Evolutionary conservation across 2,329 filamentous ascomycete genomes (phyloP).

Genomic region (Pseudonectria foliicola): DNA sequence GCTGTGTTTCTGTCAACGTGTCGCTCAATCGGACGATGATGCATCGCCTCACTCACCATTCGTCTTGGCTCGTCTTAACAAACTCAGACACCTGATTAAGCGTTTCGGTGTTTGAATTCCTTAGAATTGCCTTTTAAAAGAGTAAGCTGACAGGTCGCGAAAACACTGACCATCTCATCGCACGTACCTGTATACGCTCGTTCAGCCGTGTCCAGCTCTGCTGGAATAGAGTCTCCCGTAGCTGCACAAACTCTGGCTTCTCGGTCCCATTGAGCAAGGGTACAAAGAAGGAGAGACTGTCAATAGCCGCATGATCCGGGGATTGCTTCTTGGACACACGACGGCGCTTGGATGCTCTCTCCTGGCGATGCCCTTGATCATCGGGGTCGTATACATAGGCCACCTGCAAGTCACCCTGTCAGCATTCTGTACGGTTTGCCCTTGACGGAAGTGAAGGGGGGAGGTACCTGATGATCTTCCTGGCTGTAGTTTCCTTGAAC

Average conservation of each 20-base stretch:
- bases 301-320: constrained; percentile 5
- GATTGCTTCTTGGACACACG: constrained; percentile 40
- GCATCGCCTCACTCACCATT: constrained; percentile 20
- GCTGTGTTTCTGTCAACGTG: constrained; percentile 18
- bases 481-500: constrained; percentile 25
- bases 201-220: constrained; percentile 60
- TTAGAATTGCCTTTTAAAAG: constrained; percentile 43
- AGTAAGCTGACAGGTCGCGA: constrained; percentile 16
- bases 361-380: constrained; percentile 27
- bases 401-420: constrained; percentile 33
- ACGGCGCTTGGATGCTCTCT: constrained; percentile 49
- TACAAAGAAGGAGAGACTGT: constrained; percentile 34
- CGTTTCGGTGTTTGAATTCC: constrained; percentile 54
- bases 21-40: neutral
- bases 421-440: constrained; percentile 4
- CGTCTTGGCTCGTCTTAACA: constrained; percentile 33
- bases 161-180: neutral
- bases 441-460: neutral
- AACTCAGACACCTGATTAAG: constrained; percentile 52
- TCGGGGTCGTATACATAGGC: constrained; percentile 56
- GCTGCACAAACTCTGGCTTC: constrained; percentile 36
- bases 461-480: constrained; percentile 38
- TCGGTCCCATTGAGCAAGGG: constrained; percentile 51
- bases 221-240: constrained; percentile 55
- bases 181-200: constrained; percentile 46